Percentiles rank a stretch among this genome's conserved stretches.
These are phyloP conservation scores for Chlorella sp. DNA, from an alignment of 139 green algal species.

Conservation along the genomic window DNA sequence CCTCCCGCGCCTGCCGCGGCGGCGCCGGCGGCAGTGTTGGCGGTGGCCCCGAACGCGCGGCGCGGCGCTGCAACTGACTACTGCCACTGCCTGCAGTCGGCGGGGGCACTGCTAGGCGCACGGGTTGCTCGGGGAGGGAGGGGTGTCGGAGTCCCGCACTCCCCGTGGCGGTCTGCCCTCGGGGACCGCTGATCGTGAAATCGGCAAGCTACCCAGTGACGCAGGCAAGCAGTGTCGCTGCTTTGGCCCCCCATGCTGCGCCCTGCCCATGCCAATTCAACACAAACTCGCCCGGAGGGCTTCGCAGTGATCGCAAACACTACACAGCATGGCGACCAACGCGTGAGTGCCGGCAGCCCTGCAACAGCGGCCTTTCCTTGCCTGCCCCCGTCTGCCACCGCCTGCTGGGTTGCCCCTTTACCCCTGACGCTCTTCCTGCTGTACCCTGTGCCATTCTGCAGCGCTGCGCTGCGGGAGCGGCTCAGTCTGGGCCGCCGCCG, in stretches of 20 bases:
- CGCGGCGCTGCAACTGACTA: not conserved
- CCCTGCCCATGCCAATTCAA: not conserved
- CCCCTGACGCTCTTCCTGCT: not conserved
- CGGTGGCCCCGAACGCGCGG: no score
- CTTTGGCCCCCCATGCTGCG: no score
- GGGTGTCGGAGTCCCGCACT: not conserved
- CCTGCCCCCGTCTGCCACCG: not conserved
- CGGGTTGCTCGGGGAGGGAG: not conserved
- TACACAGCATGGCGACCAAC: not conserved
- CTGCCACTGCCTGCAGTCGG: not conserved
- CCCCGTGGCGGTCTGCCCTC: not conserved
- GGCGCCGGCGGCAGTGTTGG: not conserved
- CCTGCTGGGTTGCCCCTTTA: not conserved
- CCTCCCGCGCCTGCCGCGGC: not conserved
- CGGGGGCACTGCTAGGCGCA: not conserved
- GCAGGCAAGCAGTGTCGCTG: no score
- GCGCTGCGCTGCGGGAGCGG: not conserved
- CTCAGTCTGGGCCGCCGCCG: constrained; percentile 13
- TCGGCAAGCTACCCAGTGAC: not conserved
- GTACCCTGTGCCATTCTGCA: not conserved
- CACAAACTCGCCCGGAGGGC: not conserved
- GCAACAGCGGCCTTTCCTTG: not conserved
- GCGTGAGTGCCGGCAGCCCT: not conserved
- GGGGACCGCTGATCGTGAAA: not conserved
- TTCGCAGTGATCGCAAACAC: no score